These are phyloP conservation scores for Orobanche coerulescens DNA, from an alignment of 257 asterid species.

Conservation along the genomic window DNA sequence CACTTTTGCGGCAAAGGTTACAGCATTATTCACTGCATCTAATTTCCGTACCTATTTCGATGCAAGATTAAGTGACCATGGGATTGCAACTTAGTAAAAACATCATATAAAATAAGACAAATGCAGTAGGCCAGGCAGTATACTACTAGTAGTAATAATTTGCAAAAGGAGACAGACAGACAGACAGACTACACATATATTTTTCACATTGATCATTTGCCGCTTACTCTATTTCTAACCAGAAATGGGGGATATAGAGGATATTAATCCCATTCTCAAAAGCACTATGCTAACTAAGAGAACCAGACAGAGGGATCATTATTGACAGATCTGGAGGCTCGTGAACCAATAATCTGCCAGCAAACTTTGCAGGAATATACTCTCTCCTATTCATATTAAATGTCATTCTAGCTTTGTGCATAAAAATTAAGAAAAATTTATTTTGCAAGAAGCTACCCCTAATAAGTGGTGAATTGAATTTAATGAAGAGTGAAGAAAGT, in stretches of 20 bases:
- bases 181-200: not conserved
- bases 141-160: not conserved
- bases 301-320: not conserved
- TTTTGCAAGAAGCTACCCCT: no score
- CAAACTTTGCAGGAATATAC: not conserved
- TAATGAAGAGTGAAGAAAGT: no score
- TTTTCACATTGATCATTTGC: not conserved
- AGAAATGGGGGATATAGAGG: not conserved
- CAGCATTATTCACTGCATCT: constrained; percentile 65
- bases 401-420: no score
- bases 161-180: not conserved
- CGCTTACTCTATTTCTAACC: not conserved
- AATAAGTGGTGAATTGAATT: no score
- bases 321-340: not conserved
- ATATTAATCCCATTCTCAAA: not conserved
- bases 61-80: constrained; percentile 14
- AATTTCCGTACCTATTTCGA: constrained; percentile 57
- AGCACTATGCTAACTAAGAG: not conserved
- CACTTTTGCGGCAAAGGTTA: constrained; percentile 45
- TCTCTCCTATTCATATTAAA: no score
- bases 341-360: not conserved
- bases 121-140: not conserved
- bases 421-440: no score
- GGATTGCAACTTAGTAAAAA: not conserved
- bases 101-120: not conserved